A percentile compares a stretch with the other conserved stretches of the same genome.
phyloP scores from a whole-genome alignment of 2,329 filamentous ascomycete species.

The Cytospora chrysosperma region DNA sequence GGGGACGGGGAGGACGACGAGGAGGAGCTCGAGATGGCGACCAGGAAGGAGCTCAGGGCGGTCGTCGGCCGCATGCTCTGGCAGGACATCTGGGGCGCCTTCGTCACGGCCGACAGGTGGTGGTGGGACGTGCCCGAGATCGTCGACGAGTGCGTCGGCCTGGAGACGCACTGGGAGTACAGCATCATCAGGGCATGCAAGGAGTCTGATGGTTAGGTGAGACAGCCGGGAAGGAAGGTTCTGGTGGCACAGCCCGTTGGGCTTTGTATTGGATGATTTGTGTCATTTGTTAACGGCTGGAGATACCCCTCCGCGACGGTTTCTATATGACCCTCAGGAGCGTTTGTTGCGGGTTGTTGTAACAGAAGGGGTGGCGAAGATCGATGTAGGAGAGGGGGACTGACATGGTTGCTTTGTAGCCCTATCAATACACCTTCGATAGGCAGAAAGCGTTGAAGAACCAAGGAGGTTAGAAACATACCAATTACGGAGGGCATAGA shows the following conservation, averaged over 20 bases:
- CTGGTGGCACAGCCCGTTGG: not conserved
- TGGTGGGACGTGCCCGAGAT: slow-evolving; percentile 62
- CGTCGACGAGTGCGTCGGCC: slow-evolving; percentile 52
- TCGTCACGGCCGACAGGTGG: slow-evolving; percentile 50
- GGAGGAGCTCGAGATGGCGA: slow-evolving; percentile 24
- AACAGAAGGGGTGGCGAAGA: not conserved
- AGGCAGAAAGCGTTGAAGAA: too few relatives aligned
- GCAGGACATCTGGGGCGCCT: slow-evolving; percentile 59
- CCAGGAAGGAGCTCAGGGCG: slow-evolving; percentile 42
- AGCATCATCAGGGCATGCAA: slow-evolving; percentile 57
- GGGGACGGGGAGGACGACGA: slow-evolving; percentile 28
- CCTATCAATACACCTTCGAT: not conserved
- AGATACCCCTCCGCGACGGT: not conserved
- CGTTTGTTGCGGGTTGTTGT: not conserved
- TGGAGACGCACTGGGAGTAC: slow-evolving; percentile 60
- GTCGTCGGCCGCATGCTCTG: slow-evolving; percentile 57
- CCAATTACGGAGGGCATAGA: too few relatives aligned
- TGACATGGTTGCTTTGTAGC: not conserved
- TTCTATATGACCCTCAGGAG: not conserved
- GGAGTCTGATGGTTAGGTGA: slow-evolving; percentile 28
- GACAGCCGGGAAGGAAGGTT: not conserved
- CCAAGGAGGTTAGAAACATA: too few relatives aligned
- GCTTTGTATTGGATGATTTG: not conserved
- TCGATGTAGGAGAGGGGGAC: not conserved
- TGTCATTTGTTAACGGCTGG: not conserved